Conservation (phyloP, 768 basidiomycete genomes). For the Wakefieldia striispora region DNA sequence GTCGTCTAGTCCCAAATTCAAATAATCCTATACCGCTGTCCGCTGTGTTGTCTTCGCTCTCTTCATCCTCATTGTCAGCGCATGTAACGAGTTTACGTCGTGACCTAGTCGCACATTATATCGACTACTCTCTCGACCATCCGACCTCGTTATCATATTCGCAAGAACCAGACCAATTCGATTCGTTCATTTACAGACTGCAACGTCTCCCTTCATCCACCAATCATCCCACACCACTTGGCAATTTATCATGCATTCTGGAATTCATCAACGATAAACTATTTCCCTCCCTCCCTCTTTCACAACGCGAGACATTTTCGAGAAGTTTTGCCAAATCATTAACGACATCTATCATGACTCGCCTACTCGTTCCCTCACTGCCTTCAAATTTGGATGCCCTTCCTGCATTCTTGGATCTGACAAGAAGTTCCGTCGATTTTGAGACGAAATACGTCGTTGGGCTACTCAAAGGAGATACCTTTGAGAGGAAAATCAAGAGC, state of each 20-base stretch:
- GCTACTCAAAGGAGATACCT: conserved; percentile 46
- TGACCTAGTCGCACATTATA: conserved; percentile 56
- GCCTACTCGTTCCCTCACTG: conserved; percentile 66
- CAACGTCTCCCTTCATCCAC: conserved; percentile 45
- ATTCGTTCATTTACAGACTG: conserved; percentile 43
- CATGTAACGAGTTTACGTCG: conserved; percentile 63
- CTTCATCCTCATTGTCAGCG: conserved; percentile 48
- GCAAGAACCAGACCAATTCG: conserved; percentile 33
- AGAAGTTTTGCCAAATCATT: conserved; percentile 60
- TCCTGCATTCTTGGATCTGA: conserved; percentile 57
- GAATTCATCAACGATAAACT: conserved; percentile 62
- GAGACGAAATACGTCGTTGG: conserved; percentile 55
- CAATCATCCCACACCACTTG: conserved; percentile 40
- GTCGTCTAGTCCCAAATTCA: conserved; percentile 55
- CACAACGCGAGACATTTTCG: conserved; percentile 47
- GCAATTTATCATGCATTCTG: conserved; percentile 54
- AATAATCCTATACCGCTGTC: conserved; percentile 48
- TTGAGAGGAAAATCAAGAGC: conserved; percentile 53
- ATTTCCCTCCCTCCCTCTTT: conserved; percentile 52
- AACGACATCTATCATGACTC: conserved; percentile 57
- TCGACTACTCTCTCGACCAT: conserved; percentile 57
- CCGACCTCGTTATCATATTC: conserved; percentile 43
- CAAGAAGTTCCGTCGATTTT: conserved; percentile 58
- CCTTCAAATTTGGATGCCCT: conserved; percentile 63
- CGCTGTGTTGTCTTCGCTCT: conserved; percentile 58